Evolutionary conservation across 2,329 filamentous ascomycete species (phyloP).

Genomic region (Fusarium armeniacum): DNA sequence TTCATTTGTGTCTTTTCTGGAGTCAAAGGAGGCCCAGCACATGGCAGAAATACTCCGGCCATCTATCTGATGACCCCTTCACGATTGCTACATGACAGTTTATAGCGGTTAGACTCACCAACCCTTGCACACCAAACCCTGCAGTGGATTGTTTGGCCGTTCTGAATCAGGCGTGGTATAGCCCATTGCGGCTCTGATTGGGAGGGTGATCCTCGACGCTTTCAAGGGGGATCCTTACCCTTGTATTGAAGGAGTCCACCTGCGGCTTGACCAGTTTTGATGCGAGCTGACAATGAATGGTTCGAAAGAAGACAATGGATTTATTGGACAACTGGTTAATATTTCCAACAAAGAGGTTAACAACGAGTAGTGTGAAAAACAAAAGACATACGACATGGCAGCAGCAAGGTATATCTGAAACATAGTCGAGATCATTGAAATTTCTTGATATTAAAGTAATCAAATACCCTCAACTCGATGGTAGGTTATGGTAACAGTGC

Average conservation of each 20-base stretch:
- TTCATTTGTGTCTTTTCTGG: conserved; percentile 21
- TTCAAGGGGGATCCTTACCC: conserved; percentile 34
- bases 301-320: neutral
- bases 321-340: neutral
- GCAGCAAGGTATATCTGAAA: conserved; percentile 1
- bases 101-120: conserved; percentile 25
- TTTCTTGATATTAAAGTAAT: conserved; percentile 12
- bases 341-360: neutral
- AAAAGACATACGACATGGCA: neutral
- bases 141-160: conserved; percentile 35
- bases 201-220: conserved; percentile 24
- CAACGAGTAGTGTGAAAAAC: neutral
- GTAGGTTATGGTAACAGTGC: conserved; percentile 2
- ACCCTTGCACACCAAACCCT: conserved; percentile 23
- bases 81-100: conserved; percentile 14
- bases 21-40: conserved; percentile 18
- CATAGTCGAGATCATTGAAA: conserved; percentile 34
- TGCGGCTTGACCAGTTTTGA: conserved; percentile 37
- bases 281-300: conserved; percentile 30
- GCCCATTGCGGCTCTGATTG: conserved; percentile 40
- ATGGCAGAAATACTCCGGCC: conserved; percentile 35
- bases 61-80: conserved; percentile 20
- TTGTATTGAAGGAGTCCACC: conserved; percentile 35
- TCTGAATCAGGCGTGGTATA: conserved; percentile 41
- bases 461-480: conserved; percentile 1